Conservation (phyloP, 164 flowering plant genomes). For the Berberis thunbergii region DNA sequence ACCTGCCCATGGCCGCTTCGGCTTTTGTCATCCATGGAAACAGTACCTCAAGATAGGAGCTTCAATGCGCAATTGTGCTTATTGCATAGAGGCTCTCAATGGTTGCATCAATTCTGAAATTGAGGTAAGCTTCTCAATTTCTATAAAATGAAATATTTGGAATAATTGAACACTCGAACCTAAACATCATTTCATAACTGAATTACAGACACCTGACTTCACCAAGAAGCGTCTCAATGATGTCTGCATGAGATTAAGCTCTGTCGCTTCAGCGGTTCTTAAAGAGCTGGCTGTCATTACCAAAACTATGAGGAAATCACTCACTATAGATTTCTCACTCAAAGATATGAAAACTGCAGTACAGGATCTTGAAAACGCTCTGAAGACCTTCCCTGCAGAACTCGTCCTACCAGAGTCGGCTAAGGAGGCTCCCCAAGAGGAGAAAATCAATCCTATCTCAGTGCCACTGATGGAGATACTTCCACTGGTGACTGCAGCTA, state of each 20-base stretch:
- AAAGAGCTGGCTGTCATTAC: constrained; percentile 33
- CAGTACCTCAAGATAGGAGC: constrained; percentile 65
- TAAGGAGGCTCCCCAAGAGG: constrained; percentile 5
- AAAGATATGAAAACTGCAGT: constrained; percentile 48
- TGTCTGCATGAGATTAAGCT: constrained; percentile 26
- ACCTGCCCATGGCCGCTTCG: constrained; percentile 73
- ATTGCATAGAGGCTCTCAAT: constrained; percentile 54
- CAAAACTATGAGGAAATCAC: constrained; percentile 44
- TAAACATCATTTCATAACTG: background rate
- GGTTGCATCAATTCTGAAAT: constrained; percentile 42
- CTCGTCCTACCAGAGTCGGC: constrained; percentile 1
- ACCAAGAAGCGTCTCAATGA: constrained; percentile 32
- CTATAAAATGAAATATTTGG: background rate
- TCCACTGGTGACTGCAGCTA: constrained; percentile 46
- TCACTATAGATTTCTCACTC: constrained; percentile 32
- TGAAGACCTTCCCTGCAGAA: constrained; percentile 31
- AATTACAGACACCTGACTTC: constrained; percentile 29
- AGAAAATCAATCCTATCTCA: constrained; percentile 3
- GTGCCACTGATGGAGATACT: constrained; percentile 35
- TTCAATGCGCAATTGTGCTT: constrained; percentile 50
- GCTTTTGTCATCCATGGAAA: constrained; percentile 72
- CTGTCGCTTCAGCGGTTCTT: constrained; percentile 23
- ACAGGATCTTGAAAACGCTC: constrained; percentile 36
- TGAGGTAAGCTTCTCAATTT: constrained; percentile 25
- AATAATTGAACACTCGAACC: too few species aligned